Conservation (phyloP, 805 yeast species). For the Candida rishiriensis region DNA sequence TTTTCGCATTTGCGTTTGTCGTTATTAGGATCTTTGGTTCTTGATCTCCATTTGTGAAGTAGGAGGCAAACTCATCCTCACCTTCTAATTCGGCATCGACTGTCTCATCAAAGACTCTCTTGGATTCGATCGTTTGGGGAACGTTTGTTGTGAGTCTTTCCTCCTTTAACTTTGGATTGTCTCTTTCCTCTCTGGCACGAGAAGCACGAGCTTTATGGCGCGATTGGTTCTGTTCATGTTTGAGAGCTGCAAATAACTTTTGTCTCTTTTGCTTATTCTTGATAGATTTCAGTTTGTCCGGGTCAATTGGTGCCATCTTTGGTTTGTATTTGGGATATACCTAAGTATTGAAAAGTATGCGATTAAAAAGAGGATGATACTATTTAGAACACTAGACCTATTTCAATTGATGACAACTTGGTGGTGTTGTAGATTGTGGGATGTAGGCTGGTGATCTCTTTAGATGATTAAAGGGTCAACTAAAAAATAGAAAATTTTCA, state of each 20-base stretch:
- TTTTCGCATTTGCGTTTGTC: constrained; percentile 81
- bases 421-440: too few species aligned
- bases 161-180: constrained; percentile 75
- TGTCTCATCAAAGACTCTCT: constrained; percentile 85
- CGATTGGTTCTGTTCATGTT: constrained; percentile 69
- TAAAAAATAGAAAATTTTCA: too few species aligned
- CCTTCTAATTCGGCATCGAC: constrained; percentile 55
- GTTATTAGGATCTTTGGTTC: constrained; percentile 88
- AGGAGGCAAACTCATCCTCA: constrained; percentile 59
- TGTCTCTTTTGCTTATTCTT: constrained; percentile 80
- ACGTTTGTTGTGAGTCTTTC: constrained; percentile 75
- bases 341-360: too few species aligned
- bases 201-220: constrained; percentile 74
- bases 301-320: constrained; percentile 30
- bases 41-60: constrained; percentile 43
- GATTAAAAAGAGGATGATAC: neutral
- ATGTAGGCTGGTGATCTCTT: too few species aligned
- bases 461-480: too few species aligned
- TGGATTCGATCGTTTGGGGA: constrained; percentile 78
- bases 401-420: too few species aligned
- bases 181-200: constrained; percentile 82
- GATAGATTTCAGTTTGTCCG: constrained; percentile 41
- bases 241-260: constrained; percentile 66
- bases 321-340: neutral
- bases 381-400: too few species aligned